These are phyloP conservation scores for Mycena floridula DNA, from an alignment of 768 basidiomycete species.

Conservation along the genomic window DNA sequence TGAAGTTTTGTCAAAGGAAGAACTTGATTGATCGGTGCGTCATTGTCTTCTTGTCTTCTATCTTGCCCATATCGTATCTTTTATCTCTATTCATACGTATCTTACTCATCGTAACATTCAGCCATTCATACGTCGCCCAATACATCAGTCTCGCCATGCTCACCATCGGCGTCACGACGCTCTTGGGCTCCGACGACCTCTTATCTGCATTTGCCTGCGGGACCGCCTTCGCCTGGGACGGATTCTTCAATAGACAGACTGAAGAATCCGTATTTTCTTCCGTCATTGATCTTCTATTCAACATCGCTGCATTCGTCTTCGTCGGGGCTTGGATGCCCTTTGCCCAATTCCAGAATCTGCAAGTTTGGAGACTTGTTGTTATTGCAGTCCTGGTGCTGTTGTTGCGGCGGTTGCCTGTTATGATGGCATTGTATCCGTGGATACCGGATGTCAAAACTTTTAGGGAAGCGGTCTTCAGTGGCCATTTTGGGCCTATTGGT, in stretches of 20 bases:
- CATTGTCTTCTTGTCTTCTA: too few species aligned
- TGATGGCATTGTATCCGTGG: slow-evolving; percentile 82
- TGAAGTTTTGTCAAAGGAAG: slow-evolving; percentile 87
- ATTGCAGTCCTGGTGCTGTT: slow-evolving; percentile 79
- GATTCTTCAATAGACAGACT: slow-evolving; percentile 88
- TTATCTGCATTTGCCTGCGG: slow-evolving; percentile 94
- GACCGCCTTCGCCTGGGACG: slow-evolving; percentile 95
- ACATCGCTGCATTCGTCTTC: slow-evolving; percentile 91
- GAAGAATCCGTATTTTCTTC: slow-evolving; percentile 94
- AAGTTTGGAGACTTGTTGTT: slow-evolving; percentile 80
- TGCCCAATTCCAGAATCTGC: slow-evolving; percentile 67
- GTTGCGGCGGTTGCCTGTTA: slow-evolving; percentile 76
- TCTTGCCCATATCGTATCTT: too few species aligned
- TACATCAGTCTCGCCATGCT: slow-evolving; percentile 80
- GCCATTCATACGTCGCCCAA: slow-evolving; percentile 94
- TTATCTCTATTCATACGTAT: too few species aligned
- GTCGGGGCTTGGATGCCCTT: slow-evolving; percentile 99
- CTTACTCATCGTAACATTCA: too few species aligned
- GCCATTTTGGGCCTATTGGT: slow-evolving; percentile 91
- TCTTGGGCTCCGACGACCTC: slow-evolving; percentile 90
- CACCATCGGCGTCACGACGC: slow-evolving; percentile 76
- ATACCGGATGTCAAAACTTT: slow-evolving; percentile 96
- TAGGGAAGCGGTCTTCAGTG: slow-evolving; percentile 88
- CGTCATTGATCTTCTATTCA: slow-evolving; percentile 95
- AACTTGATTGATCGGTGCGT: slow-evolving; percentile 87